phyloP scores from a whole-genome alignment of 2,329 filamentous ascomycete genomes.

The Trichothecium sympodiale region DNA sequence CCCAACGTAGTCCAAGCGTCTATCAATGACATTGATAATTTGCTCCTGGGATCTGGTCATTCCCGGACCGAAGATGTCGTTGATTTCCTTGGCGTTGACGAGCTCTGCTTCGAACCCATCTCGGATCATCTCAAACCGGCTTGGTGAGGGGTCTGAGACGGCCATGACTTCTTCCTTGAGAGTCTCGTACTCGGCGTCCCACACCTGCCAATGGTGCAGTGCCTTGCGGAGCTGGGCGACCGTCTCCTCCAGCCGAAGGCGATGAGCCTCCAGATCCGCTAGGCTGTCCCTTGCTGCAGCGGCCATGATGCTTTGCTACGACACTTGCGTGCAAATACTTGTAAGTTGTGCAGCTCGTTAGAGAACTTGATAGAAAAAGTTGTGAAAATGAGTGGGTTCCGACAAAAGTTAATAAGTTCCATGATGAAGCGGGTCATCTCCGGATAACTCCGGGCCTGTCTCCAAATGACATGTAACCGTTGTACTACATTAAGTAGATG shows the following conservation, averaged over 20 bases:
- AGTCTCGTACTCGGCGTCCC: conserved; percentile 84
- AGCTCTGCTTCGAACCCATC: conserved; percentile 51
- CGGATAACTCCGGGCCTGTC: too few relatives aligned
- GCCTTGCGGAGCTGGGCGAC: conserved; percentile 59
- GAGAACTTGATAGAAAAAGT: too few relatives aligned
- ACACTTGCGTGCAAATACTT: too few relatives aligned
- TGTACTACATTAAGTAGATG: too few relatives aligned
- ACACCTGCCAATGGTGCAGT: conserved; percentile 79
- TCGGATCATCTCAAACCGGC: conserved; percentile 45
- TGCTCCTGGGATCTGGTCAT: conserved; percentile 21
- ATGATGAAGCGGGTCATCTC: too few relatives aligned
- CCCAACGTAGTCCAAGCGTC: conserved; percentile 80
- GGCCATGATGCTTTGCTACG: conserved; percentile 21
- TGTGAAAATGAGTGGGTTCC: neutral
- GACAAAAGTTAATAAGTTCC: too few relatives aligned
- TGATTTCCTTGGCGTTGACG: conserved; percentile 45
- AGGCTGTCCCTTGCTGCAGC: conserved; percentile 36
- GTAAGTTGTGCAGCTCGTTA: too few relatives aligned
- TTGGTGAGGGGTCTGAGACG: conserved; percentile 30
- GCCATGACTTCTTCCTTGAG: conserved; percentile 70
- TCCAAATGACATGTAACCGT: too few relatives aligned
- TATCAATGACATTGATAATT: conserved; percentile 50
- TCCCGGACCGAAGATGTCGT: conserved; percentile 29
- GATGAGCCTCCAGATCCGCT: conserved; percentile 62
- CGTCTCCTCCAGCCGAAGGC: conserved; percentile 63